Evolutionary conservation across 139 green algal genomes (phyloP), one percentile per base, ranked within the genome.

Genomic region (Chlorella sorokiniana): DNA sequence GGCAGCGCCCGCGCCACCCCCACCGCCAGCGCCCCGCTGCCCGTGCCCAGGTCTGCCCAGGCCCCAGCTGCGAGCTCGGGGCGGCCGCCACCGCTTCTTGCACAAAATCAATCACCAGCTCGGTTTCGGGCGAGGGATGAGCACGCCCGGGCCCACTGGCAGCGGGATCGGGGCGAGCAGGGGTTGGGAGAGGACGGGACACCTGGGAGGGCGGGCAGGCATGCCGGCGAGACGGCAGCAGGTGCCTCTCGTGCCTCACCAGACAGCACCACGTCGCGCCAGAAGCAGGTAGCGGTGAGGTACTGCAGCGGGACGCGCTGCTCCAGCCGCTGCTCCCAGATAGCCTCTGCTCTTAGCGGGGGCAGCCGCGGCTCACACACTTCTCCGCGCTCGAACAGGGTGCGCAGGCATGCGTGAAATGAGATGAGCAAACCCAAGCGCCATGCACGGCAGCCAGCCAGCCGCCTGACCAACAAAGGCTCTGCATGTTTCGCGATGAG

Each of bases 111-210:
- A 95, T 74, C 77, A 98, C 72, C 38, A 93, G 83, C 81, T 98
- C 96, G 9, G 96, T 99, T 83, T 99, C 96, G 96, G 96, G 6
- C 96, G 84, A 1, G 96, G 96, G 18, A 98, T 93, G 35, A 99
- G 90, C 29, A 98, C 91, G 23, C 96, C 95, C 1, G 93, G 92
- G 16, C 83, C 72, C 23, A 91, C 87, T 51, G 73, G 42, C 25
- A 20, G 5, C 40, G 67, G 2, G 0, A 31, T 11, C 23, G 11
- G 62, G 31, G 10, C 3, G 18, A 10, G 3, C 10, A 41, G 20
- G 35, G 35, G 3, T 16, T 44, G 35, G 64, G 2, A 25, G 18
- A 72, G 38, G 10, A 48, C 3, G 65, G 37, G 38, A 31, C 2
- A 52, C 35, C 31, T 35, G 9, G 29, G 69, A 38, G 38, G 35